A percentile compares a stretch with the other conserved stretches of the same genome.
phyloP scores from a whole-genome alignment of 2,329 filamentous ascomycete genomes.

The Claviceps lovelessii region DNA sequence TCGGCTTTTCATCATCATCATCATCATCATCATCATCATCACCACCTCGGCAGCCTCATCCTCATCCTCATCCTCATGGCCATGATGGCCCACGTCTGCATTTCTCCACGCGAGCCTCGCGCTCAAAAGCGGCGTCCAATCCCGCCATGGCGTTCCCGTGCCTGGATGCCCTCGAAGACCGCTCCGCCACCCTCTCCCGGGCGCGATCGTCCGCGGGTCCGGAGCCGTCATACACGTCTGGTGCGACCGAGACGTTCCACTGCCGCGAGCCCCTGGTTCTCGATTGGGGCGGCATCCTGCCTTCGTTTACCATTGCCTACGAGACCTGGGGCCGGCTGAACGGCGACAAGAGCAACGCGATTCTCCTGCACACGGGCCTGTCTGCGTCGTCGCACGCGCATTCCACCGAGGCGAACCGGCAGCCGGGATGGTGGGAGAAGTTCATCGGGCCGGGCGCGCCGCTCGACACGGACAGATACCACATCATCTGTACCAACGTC shows the following conservation, averaged over 20 bases:
- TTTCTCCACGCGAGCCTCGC: slow-evolving; percentile 10
- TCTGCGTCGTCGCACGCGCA: slow-evolving; percentile 96
- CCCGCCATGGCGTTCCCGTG: slow-evolving; percentile 82
- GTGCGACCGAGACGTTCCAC: slow-evolving; percentile 65
- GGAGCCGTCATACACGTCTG: slow-evolving; percentile 87
- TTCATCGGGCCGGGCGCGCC: slow-evolving; percentile 84
- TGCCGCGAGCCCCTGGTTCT: slow-evolving; percentile 62
- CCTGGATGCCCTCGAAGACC: slow-evolving; percentile 68
- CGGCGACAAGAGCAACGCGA: slow-evolving; percentile 67
- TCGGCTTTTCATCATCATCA: not conserved
- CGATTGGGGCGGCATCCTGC: slow-evolving; percentile 90
- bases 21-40: too few species aligned
- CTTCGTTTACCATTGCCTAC: slow-evolving; percentile 79
- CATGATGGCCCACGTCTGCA: not conserved
- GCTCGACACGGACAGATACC: slow-evolving; percentile 82
- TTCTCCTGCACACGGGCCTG: slow-evolving; percentile 83
- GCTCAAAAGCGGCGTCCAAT: slow-evolving; percentile 45
- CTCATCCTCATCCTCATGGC: not conserved
- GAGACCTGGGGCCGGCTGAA: slow-evolving; percentile 85
- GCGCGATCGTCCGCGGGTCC: slow-evolving; percentile 57
- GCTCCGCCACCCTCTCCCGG: slow-evolving; percentile 51
- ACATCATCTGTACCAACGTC: slow-evolving; percentile 92
- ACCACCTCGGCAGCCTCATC: not conserved
- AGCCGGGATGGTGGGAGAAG: slow-evolving; percentile 96
- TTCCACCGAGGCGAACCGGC: slow-evolving; percentile 72